Percentiles rank a stretch among this genome's conserved stretches.
Evolutionary conservation across 208 protist genomes (phyloP).

Genomic region (Leishmania guyanensis): DNA sequence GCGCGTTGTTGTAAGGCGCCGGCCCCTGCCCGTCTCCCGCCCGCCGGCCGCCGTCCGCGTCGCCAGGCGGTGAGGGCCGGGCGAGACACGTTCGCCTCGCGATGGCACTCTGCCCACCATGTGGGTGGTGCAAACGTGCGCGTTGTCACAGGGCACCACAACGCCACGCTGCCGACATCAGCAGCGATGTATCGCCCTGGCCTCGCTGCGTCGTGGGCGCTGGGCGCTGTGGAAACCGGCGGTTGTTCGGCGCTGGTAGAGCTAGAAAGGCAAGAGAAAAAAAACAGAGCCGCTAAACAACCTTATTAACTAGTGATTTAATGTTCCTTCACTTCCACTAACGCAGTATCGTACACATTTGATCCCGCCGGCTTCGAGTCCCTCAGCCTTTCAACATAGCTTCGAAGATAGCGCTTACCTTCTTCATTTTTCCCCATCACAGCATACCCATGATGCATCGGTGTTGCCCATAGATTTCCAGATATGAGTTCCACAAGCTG

Average conservation of each 20-base stretch:
- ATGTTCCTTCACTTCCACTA: slow-evolving; percentile 50
- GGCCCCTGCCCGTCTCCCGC: not conserved
- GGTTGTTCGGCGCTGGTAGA: not conserved
- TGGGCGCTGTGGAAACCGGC: not conserved
- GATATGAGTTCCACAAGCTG: slow-evolving; percentile 40
- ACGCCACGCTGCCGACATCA: no score
- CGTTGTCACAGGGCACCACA: no score
- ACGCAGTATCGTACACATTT: slow-evolving; percentile 45
- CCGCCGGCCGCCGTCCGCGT: not conserved
- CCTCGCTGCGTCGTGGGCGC: not conserved
- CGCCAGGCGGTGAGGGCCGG: no score
- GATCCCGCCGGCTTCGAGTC: slow-evolving; percentile 30
- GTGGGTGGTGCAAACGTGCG: no score
- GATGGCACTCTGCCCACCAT: no score
- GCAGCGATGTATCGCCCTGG: not conserved
- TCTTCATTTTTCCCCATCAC: slow-evolving; percentile 59
- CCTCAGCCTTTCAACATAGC: slow-evolving; percentile 45
- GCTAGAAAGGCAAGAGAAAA: slow-evolving; percentile 7
- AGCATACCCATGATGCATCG: slow-evolving; percentile 66
- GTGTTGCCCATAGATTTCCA: slow-evolving; percentile 60
- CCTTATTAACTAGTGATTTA: slow-evolving; percentile 14
- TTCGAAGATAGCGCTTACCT: slow-evolving; percentile 44
- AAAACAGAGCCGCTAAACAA: not conserved
- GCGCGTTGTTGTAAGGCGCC: no score
- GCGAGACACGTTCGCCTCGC: no score